These are phyloP conservation scores for Licmophora abbreviata DNA, from an alignment of 108 stramenopile genomes.

Conservation along the genomic window DNA sequence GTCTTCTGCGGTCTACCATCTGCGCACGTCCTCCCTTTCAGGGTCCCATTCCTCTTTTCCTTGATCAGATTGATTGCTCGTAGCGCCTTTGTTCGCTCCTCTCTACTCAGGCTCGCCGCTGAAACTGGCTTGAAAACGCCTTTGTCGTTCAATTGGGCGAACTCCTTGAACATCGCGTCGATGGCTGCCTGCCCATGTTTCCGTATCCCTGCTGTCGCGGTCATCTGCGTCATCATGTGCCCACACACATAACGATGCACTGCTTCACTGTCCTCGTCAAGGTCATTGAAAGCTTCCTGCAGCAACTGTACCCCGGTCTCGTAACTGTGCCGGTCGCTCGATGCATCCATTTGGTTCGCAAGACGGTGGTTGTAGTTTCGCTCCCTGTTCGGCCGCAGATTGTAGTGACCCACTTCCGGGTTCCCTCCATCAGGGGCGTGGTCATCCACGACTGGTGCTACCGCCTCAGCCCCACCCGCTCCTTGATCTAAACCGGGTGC, in stretches of 20 bases:
- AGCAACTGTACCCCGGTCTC: too few relatives aligned
- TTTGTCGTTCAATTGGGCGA: constrained; percentile 26
- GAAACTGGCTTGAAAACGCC: constrained; percentile 19
- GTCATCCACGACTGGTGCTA: too few relatives aligned
- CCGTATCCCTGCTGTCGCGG: constrained; percentile 15
- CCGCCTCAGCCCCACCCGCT: too few relatives aligned
- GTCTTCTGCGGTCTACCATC: constrained; percentile 18
- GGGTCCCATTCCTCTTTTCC: constrained; percentile 10
- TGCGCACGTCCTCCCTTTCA: constrained; percentile 27
- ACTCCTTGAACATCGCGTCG: constrained; percentile 21
- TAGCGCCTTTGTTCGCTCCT: constrained; percentile 16
- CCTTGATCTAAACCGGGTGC: too few relatives aligned
- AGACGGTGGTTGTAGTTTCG: constrained; percentile 2
- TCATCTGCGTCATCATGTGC: too few relatives aligned
- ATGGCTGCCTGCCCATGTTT: constrained; percentile 22
- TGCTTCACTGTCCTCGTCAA: too few relatives aligned
- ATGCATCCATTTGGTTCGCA: too few relatives aligned
- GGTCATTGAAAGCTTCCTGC: too few relatives aligned
- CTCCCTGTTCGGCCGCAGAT: constrained; percentile 1
- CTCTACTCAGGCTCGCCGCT: constrained; percentile 8
- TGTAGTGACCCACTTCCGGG: too few relatives aligned
- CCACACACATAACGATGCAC: too few relatives aligned
- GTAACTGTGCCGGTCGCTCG: too few relatives aligned
- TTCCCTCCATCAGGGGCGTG: too few relatives aligned
- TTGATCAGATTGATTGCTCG: constrained; percentile 26